phyloP scores from a whole-genome alignment of 371 early-diverging fungal species.

The Syncephalastrum sp. region DNA sequence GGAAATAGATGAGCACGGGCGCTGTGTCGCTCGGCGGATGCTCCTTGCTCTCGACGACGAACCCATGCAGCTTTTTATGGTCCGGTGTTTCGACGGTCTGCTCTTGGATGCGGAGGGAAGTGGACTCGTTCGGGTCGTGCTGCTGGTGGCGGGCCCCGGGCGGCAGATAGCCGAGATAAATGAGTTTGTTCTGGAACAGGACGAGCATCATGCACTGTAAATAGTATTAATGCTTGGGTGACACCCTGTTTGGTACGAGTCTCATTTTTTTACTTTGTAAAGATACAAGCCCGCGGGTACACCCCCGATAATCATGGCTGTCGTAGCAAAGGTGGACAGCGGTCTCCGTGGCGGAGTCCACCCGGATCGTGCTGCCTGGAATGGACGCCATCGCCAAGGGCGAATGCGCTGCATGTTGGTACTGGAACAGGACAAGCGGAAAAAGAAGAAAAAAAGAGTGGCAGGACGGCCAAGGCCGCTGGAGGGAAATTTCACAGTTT shows the following conservation, averaged over 20 bases:
- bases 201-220: conserved; percentile 35
- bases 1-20: conserved; percentile 11
- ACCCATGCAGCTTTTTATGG: conserved; percentile 20
- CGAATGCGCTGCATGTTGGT: too few relatives aligned
- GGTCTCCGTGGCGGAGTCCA: not conserved
- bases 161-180: conserved; percentile 45
- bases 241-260: not conserved
- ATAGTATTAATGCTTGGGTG: not conserved
- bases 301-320: conserved; percentile 21
- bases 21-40: conserved; percentile 4
- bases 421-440: too few relatives aligned
- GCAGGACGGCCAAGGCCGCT: too few relatives aligned
- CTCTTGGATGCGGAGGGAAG: conserved; percentile 13
- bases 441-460: too few relatives aligned
- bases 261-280: conserved; percentile 20
- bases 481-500: not conserved
- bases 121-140: conserved; percentile 3
- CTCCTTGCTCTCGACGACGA: conserved; percentile 16
- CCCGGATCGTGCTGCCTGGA: too few relatives aligned
- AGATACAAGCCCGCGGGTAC: conserved; percentile 27
- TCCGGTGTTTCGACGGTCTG: conserved; percentile 20
- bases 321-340: conserved; percentile 16
- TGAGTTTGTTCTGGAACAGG: conserved; percentile 42
- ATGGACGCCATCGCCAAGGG: too few relatives aligned
- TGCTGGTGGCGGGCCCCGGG: conserved; percentile 31